Evolutionary conservation across 1,284 basidiomycete species (phyloP), one percentile per base, ranked within the genome.

Genomic region (Lentinus polychrous): DNA sequence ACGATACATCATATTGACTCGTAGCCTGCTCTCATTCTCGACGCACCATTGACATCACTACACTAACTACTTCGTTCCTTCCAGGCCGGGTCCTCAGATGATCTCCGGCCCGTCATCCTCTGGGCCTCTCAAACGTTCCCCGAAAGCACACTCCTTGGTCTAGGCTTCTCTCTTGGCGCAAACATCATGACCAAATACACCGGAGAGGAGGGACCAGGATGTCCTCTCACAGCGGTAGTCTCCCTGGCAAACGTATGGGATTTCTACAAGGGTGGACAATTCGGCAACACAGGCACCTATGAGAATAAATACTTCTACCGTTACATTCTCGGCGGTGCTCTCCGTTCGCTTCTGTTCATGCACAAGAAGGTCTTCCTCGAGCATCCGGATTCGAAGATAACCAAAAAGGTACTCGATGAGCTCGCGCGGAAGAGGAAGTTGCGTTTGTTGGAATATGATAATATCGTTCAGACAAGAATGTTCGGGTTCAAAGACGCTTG

Each of bases 21-120:
- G 18, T 14, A n/a, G 5, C 35, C 12, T 12, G 7, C 7, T 37
- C 18, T 37, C 18, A 37, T 14, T 37, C 35, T 5, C 18, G 14
- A 15, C 18, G 14, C 35, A 12, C 14, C 14, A 7, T 18, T 37
- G n/a, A 15, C 18, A 37, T n/a, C 35, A 37, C 18, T n/a, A n/a
- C 35, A 40, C 12, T 40, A 23, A 37, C 35, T 14, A 8, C 22
- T 3, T 12, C 39, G 22, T 40, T 4, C 14, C 27, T 27, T 27
- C 34, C 42, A 64, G 62, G 62, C 61, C 4, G 61, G 62, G 8
- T 58, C 59, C 7, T 63, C 62, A 17, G 59, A 62, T 39, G 62
- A 64, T 49, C 48, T 61, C 47, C 49, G 60, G 37, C 48, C 54
- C 23, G 52, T 57, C n/a, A 52, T 62, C 3, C 43, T 61, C 22